Conservation (phyloP, 2,329 filamentous ascomycete species). For the Lojkania enalia region DNA sequence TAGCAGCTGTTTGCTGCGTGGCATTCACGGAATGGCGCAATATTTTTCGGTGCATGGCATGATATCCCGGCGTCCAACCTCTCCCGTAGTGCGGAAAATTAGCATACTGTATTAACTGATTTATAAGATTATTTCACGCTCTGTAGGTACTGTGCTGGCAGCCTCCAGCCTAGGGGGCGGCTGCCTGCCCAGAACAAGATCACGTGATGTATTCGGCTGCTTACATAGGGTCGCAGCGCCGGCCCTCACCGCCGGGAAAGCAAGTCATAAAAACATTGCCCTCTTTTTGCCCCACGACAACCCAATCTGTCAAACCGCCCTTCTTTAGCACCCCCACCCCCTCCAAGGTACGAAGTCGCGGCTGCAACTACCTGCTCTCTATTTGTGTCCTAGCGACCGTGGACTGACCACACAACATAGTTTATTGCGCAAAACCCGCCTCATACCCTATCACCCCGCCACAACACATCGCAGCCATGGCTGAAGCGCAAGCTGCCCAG, state of each 20-base stretch:
- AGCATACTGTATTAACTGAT: conserved; percentile 9
- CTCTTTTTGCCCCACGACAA: conserved; percentile 40
- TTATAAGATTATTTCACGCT: conserved; percentile 5
- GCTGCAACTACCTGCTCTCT: conserved; percentile 6
- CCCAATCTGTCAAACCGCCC: conserved; percentile 22
- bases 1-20: conserved; percentile 35
- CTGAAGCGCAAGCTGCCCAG: conserved; percentile 55
- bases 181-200: not conserved
- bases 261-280: conserved; percentile 39
- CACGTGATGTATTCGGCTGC: conserved; percentile 10
- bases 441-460: conserved; percentile 35
- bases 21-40: conserved; percentile 36
- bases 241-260: conserved; percentile 26
- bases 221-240: conserved; percentile 1
- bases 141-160: not conserved
- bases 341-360: conserved; percentile 28
- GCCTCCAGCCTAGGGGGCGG: not conserved
- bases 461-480: conserved; percentile 57
- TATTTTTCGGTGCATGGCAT: conserved; percentile 31
- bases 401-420: conserved; percentile 10
- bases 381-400: not conserved
- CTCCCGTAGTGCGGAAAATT: conserved; percentile 8
- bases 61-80: conserved; percentile 39
- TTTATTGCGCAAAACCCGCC: conserved; percentile 31
- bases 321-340: conserved; percentile 33